Percentiles rank a stretch among this genome's conserved stretches.
phyloP scores from a whole-genome alignment of 495 filamentous ascomycete species.

The Penicillium dipodomyicola region DNA sequence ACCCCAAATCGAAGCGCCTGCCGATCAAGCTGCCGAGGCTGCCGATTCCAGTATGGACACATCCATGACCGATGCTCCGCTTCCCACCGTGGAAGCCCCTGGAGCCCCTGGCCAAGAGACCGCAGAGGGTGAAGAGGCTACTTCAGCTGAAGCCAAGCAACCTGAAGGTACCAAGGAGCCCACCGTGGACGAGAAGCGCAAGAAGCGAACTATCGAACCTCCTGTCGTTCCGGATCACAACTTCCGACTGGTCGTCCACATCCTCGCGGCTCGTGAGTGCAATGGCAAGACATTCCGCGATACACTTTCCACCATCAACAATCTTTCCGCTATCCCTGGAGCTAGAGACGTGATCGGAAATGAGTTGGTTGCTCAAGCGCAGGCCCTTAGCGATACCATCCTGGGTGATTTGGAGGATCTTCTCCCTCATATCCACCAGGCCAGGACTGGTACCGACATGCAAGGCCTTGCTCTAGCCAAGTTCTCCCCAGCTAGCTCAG shows the following conservation, averaged over 20 bases:
- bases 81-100: constrained; percentile 34
- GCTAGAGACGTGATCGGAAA: constrained; percentile 88
- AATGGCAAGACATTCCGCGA: constrained; percentile 95
- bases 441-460: constrained; percentile 85
- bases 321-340: constrained; percentile 87
- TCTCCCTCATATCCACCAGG: constrained; percentile 81
- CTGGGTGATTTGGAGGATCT: constrained; percentile 80
- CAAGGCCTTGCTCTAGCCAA: constrained; percentile 91
- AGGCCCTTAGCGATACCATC: constrained; percentile 78
- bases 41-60: constrained; percentile 35
- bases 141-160: constrained; percentile 28
- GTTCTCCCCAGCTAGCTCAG: constrained; percentile 92
- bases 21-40: constrained; percentile 25
- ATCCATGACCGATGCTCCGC: constrained; percentile 43
- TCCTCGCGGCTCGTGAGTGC: constrained; percentile 93
- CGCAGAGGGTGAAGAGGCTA: constrained; percentile 19
- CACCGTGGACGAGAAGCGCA: constrained; percentile 59
- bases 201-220: constrained; percentile 72
- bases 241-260: constrained; percentile 88
- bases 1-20: constrained; percentile 25
- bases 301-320: constrained; percentile 95
- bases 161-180: constrained; percentile 39
- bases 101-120: constrained; percentile 29
- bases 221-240: constrained; percentile 88
- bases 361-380: constrained; percentile 84